phyloP scores from a whole-genome alignment of 2,329 filamentous ascomycete species.

The Fusarium torulosum region DNA sequence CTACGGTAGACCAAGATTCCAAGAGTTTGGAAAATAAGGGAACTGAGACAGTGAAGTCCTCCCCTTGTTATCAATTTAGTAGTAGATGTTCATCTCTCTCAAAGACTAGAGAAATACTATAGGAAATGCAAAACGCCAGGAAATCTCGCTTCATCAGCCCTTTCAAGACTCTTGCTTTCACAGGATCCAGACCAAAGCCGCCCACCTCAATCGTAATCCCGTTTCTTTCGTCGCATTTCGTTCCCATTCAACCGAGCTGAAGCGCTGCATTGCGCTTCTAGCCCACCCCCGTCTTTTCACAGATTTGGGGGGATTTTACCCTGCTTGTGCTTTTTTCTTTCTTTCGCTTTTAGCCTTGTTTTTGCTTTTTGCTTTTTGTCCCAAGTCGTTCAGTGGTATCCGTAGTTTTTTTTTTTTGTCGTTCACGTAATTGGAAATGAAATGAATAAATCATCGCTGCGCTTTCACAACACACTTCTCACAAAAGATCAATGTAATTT shows the following conservation, averaged over 20 bases:
- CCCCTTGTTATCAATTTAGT: not conserved
- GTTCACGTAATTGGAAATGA: conserved; percentile 4
- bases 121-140: conserved; percentile 20
- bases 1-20: conserved; percentile 20
- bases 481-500: conserved; percentile 27
- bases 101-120: conserved; percentile 6
- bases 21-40: conserved; percentile 7
- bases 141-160: conserved; percentile 32
- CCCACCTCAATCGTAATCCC: conserved; percentile 48
- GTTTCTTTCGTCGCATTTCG: conserved; percentile 23
- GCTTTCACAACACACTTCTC: conserved; percentile 20
- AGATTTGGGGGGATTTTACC: conserved; percentile 1
- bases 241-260: conserved; percentile 47
- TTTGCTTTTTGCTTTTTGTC: conserved; percentile 5
- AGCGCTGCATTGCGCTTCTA: conserved; percentile 10
- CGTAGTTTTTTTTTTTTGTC: conserved; percentile 1
- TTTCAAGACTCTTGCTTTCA: conserved; percentile 31
- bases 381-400: conserved; percentile 11
- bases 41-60: conserved; percentile 33
- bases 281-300: conserved; percentile 20
- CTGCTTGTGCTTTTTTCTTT: not conserved
- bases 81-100: not conserved
- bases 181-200: conserved; percentile 48
- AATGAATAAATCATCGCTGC: conserved; percentile 32
- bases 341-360: not conserved